A percentile compares a stretch with the other conserved stretches of the same genome.
Conservation (phyloP, 768 basidiomycete species). For the Chalciporus sphaerocephalus region DNA sequence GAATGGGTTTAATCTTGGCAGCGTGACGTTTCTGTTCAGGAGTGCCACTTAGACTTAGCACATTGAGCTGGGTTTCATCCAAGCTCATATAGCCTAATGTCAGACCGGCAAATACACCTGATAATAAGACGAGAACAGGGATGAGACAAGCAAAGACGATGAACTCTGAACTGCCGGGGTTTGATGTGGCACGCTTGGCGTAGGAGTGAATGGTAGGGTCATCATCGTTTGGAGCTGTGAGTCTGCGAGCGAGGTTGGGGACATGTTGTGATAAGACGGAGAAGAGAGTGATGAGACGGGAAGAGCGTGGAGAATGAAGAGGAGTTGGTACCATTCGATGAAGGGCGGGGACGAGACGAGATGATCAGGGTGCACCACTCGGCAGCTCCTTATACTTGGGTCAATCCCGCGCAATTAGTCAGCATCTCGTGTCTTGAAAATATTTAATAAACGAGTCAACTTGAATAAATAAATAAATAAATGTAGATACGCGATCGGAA, state of each 20-base stretch:
- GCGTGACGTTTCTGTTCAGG: constrained; percentile 77
- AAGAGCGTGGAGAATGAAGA: constrained; percentile 32
- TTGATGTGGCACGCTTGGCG: constrained; percentile 29
- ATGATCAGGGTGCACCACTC: background rate
- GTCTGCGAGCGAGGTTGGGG: constrained; percentile 33
- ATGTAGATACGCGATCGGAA: too few relatives aligned
- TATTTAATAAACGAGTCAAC: background rate
- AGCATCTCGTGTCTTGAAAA: too few relatives aligned
- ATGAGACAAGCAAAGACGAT: constrained; percentile 57
- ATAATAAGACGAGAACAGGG: constrained; percentile 76
- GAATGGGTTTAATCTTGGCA: constrained; percentile 80
- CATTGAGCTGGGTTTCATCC: constrained; percentile 88
- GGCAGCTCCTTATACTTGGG: constrained; percentile 3
- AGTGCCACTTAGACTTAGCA: constrained; percentile 80
- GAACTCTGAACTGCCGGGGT: constrained; percentile 25
- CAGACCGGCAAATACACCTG: constrained; percentile 86
- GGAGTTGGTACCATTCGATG: constrained; percentile 40
- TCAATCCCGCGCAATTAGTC: too few relatives aligned
- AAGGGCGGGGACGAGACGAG: background rate
- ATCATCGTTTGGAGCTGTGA: constrained; percentile 8
- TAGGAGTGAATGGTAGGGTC: constrained; percentile 22
- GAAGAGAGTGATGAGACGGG: constrained; percentile 42
- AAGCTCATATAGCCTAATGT: constrained; percentile 91
- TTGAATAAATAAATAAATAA: too few relatives aligned
- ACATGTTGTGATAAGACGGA: constrained; percentile 45